Base-by-base conservation (phyloP, 2,329 filamentous ascomycete species). In the Cladosporium sp. region DNA sequence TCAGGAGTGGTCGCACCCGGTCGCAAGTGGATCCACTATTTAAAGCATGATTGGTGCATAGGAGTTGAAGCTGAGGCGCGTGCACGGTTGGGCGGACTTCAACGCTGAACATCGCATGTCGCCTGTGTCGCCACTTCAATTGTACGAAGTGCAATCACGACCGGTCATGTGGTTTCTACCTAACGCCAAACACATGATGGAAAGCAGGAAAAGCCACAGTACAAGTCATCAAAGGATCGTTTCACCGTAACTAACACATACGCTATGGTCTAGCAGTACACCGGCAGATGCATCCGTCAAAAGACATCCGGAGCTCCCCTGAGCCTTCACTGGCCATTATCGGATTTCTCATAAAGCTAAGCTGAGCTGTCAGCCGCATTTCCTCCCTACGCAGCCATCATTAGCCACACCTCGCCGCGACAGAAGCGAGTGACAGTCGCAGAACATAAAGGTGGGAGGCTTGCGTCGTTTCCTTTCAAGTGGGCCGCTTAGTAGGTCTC, bases 401-500 rank as follows among this genome's bases (percentile, higher is more conserved):
- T 47, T 47, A 56, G 40, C 52, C 43, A 19, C 14, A 17, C 52
- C 52, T 12, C 11, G 30, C 52, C 15, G 43, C 52, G 28, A 47
- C 28, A 28, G 40, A 56, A 56, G 52, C 39, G 52, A 56, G 52
- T 56, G 52, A 28, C 52, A 28, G 19, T 47, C 39, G 43, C 43
- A 38, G 51, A 34, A 20, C 30, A 40, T 43, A 34, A 39, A 37
- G 36, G 49, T 19, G n/a, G 49, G 49, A 19, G 49, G 49, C 49
- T 14, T 51, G 49, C 49, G 49, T 51, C 34, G 36, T 51, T 51
- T 39, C 19, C 49, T 20, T 17, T 6, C 5, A 36, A 50, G 45
- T 28, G 19, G n/a, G 25, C 47, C 9, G 40, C 19, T 20, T 50
- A 36, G 40, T 58, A 51, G 45, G 55, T 43, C 28, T 39, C 72